Evolutionary conservation across 1,284 basidiomycete species (phyloP), one percentile per base, ranked within the genome.

Genomic region (Kalmanozyma brasiliensis): DNA sequence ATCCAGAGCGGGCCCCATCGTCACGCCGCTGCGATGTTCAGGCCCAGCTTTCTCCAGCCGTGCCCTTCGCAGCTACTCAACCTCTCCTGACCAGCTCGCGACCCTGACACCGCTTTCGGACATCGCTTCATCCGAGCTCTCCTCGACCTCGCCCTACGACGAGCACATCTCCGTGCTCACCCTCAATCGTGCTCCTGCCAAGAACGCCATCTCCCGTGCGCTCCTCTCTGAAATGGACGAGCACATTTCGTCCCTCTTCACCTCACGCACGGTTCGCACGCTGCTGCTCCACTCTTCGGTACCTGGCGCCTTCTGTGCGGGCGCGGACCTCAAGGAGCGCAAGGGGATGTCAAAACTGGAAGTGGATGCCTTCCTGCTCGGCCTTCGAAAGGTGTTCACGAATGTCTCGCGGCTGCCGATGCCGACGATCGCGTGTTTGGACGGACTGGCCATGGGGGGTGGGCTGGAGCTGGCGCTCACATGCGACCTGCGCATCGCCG

Each of bases 391-490:
- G 32, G 87, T 91, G 11, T 84, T 97, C 24, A 86, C 87, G 33
- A 87, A 88, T 72, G 86, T 97, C 13, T 92, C 94, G 82, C 85
- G 85, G 35, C 85, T 96, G 20, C 89, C 90, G 14, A 87, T 94
- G 84, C 94, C 94, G 1, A 94, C 91, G 8, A 90, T 97, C 52
- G 92, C 92, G 14, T 92, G 93, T 6, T 90, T 97, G 47, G 94
- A 96, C 78, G 94, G 94, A 0, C 91, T 92, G 26, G 93, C 94
- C 2, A 86, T 97, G 8, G 94, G 94, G 9, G 94, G 94, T 22
- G 94, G 94, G 2, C 85, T 94, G 29, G 94, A 97, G 82, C 84
- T 96, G 52, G 87, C 89, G 53, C 85, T 96, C 49, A 90, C 91
- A 2, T 94, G 92, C 83, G 94, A 96, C 84, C 83, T 97, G 69